Evolutionary conservation across 495 filamentous ascomycete genomes (phyloP), one percentile per base, ranked within the genome.

Genomic region (Xylaria longipes): DNA sequence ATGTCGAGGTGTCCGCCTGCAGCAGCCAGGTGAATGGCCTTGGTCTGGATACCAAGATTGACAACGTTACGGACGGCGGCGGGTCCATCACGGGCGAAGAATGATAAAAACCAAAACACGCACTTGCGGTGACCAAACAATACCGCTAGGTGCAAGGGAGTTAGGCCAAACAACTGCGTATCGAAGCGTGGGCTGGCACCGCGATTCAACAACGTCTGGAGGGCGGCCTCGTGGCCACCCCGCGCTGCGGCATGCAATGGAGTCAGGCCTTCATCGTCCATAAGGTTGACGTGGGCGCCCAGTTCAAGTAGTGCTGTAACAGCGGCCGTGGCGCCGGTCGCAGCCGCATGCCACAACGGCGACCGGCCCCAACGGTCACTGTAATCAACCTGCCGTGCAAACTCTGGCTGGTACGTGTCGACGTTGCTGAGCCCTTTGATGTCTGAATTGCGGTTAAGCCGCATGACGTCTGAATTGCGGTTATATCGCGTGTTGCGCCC

Each of bases 41-140:
- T 56, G 1, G 14, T 56, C 25, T 56, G 12, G 14, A 56, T 56
- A 17, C 27, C 27, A 6, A 31, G 0, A 56, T 56, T 56, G 12
- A 17, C 25, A 17, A 56, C 11, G 31, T 56, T 31, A 20, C 52
- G 52, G 52, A 29, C 27, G 50, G 11, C 50, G 11, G 25, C 50
- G 12, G 50, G 20, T 8, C 46, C 50, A 27, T 54, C 50, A 15
- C 3, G 22, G 3, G 50, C 50, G 52, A 29, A 56, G 4, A 31
- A 56, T 14, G 52, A 56, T 56, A 56, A 12, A 4, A 56, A 8
- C 15, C 17, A 29, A 31, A 17, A 31, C 27, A 29, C 52, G 27
- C 52, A 56, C 52, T 56, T 31, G 52, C 52, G 52, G 14, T 56
- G 52, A 56, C 52, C 52, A 31, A 56, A 56, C 5, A 56, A 27